Base-by-base conservation (phyloP, 805 yeast genomes). In the Starmerella khaoyaiensis region DNA sequence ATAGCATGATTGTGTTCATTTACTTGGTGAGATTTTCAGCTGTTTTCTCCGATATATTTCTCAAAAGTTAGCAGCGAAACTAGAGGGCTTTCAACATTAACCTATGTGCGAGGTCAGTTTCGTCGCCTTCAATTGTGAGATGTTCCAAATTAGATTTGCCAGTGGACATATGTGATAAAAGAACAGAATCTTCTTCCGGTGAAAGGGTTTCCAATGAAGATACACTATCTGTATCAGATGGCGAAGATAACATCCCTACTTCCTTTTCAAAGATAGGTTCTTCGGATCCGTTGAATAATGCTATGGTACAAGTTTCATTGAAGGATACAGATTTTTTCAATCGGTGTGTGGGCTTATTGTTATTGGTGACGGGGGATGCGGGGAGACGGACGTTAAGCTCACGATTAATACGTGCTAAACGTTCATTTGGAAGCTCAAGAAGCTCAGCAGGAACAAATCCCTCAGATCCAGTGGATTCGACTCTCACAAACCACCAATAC, bases 391-490 rank as follows among this genome's bases (percentile, higher is more conserved):
- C 22, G 59, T 87, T 87, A 48, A 82, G 77, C 72, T 87, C 82
- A 59, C 94, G 81, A 56, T 90, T 90, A 28, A 86, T 64, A 39
- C 97, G 67, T 0, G 98, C 98, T 37, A 90, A 60, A 41, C 97
- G 65, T 59, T 90, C 98, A 32, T 75, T 79, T 44, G 81, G 84
- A 0, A 94, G 82, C 58, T 90, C 98, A 25, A 90, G 62, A 40
- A 90, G 74, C 56, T 90, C 98, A 1, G 96, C 97, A 1, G 98
- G 98, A 2, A 93, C 93, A 63, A 86, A 90, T 1, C 98, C 98
- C 36, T 87, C 74, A 47, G 74, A 69, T 3, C 76, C 76, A 54
- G 75, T 79, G 31, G 55, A 58, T 28, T 64, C 63, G 42, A 66
- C 55, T 50, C 69, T 57, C 48, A 90, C 87, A 9, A 87, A 64